Base-by-base conservation (phyloP, 1,139 yeast species). In the Saccharomyces hybrid region DNA sequence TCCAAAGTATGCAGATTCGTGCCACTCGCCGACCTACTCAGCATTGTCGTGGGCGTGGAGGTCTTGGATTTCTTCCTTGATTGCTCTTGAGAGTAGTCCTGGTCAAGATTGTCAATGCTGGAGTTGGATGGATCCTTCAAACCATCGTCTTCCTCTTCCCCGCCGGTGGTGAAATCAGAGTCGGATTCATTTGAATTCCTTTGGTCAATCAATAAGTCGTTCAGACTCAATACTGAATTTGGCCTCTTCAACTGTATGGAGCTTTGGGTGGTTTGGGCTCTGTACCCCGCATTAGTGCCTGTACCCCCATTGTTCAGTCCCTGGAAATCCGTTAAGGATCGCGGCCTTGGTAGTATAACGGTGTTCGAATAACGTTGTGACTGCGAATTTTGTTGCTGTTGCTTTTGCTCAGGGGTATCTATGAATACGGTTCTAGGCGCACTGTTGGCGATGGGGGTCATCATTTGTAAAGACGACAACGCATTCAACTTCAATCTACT, bases 161-260 rank as follows among this genome's bases (percentile, higher is more conserved):
- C 52, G 13, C 58, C 64, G 8, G 60, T 53, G 29, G 64, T 67
- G 5, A 63, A 58, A 51, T 62, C 66, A 0, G 59, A 54, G 23
- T 73, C 76, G 34, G 70, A 75, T 47, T 70, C 71, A 49, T 73
- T 65, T 31, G 71, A 69, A 5, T 80, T 69, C 41, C 76, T 74
- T 3, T 53, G 56, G 9, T 54, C 56, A 49, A 58, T 55, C n/a
- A 64, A 32, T 46, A 65, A 28, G 32, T 63, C 63, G 46, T 57
- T 57, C 51, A 65, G 54, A 46, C 61, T 60, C 49, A 65, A 52
- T 2, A 60, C 66, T n/a, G 68, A 64, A 26, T 57, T 61, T n/a
- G 67, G 67, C 34, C 64, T 60, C 49, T 59, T 62, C 47, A 60
- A 27, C 29, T 34, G 46, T 28, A 52, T 27, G 32, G 56, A 27